Base-by-base conservation (phyloP, 2,329 filamentous ascomycete genomes). In the Hysterium pulicare region DNA sequence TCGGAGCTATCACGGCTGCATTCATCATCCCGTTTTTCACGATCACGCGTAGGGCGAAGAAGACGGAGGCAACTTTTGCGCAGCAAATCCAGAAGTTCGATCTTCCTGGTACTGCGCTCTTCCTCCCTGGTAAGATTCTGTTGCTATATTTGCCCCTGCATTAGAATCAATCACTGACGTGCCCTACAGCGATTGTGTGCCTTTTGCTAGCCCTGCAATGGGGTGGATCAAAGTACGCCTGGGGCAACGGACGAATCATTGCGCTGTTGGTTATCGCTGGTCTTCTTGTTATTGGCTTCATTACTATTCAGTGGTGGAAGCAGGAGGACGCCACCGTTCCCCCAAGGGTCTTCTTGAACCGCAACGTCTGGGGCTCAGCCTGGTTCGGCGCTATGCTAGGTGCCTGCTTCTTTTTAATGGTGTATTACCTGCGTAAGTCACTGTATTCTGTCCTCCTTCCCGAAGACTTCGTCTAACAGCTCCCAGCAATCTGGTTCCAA, bases 151-250 rank as follows among this genome's bases (percentile, higher is more conserved):
- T n/a, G n/a, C n/a, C n/a, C n/a, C n/a, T n/a, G n/a, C n/a, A n/a
- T n/a, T n/a, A n/a, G n/a, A n/a, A n/a, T n/a, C n/a, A n/a, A n/a
- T n/a, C n/a, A n/a, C n/a, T n/a, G n/a, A n/a, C n/a, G n/a, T n/a
- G n/a, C n/a, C n/a, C n/a, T n/a, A n/a, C n/a, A n/a, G n/a, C n/a
- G n/a, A n/a, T n/a, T n/a, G n/a, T n/a, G n/a, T 75, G 70, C 52
- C 55, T 75, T 28, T 59, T 76, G 8, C 66, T 76, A 24, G 74
- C 74, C 31, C 64, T 77, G 5, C 71, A 75, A 42, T 76, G 72
- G 72, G 74, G 70, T 40, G 73, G 72, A 23, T 67, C 64, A 53
- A 71, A 67, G 52, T 75, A 74, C 47, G 53, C 51, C 2, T 76
- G 73, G 73, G 55, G 54, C 9, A 66, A 61, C 46, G 70, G 59